Evolutionary conservation across 208 protist genomes (phyloP).

Genomic region (Acanthamoeba rhysodes): DNA sequence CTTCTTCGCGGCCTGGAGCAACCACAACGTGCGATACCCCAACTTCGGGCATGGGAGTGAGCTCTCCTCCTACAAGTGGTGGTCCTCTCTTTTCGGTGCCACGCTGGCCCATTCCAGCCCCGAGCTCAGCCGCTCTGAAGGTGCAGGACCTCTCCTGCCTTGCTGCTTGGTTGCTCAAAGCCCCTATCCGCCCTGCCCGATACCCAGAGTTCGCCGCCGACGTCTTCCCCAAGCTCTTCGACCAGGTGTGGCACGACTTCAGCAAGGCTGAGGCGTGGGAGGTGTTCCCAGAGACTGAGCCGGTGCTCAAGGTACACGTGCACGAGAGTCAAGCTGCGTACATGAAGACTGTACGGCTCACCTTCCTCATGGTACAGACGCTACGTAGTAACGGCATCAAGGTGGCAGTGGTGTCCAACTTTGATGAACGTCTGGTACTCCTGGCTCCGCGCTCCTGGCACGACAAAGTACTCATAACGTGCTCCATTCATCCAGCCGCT

Average conservation of each 20-base stretch:
- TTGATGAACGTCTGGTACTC: background rate
- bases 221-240: background rate
- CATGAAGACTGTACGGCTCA: background rate
- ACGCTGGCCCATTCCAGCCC: background rate
- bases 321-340: too few species aligned
- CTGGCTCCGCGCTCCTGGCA: background rate
- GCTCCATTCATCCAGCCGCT: background rate
- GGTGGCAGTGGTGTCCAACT: background rate
- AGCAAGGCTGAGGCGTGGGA: conserved; percentile 8
- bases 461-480: background rate
- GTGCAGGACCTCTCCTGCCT: background rate
- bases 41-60: background rate
- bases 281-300: conserved; percentile 16
- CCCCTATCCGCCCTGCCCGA: background rate
- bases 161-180: background rate
- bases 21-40: background rate
- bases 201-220: background rate
- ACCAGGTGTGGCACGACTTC: conserved; percentile 11
- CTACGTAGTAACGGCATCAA: background rate
- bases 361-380: background rate
- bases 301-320: background rate
- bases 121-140: background rate
- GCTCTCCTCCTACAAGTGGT: conserved; percentile 9
- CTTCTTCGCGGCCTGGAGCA: background rate
- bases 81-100: background rate